These are phyloP conservation scores for Quercus parvula DNA, from an alignment of 306 rosid genomes.

Conservation along the genomic window DNA sequence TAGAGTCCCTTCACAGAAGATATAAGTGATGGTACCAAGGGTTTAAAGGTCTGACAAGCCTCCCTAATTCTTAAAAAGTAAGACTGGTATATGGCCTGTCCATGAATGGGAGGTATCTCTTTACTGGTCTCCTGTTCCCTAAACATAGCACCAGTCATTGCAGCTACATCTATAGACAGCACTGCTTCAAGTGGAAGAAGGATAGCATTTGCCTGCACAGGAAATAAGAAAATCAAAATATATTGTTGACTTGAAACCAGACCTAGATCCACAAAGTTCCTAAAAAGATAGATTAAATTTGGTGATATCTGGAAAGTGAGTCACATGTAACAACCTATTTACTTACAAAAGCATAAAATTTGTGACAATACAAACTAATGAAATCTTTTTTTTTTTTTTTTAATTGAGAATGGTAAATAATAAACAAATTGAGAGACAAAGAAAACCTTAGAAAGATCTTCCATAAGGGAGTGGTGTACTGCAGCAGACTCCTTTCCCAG, in stretches of 20 bases:
- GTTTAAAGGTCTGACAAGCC: conserved; percentile 69
- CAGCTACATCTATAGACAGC: conserved; percentile 88
- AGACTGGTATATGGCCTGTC: conserved; percentile 95
- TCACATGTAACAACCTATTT: background rate
- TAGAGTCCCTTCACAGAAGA: conserved; percentile 80
- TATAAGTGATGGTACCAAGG: conserved; percentile 71
- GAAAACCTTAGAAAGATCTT: conserved; percentile 78
- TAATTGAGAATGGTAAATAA: background rate
- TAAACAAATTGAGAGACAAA: conserved; percentile 7
- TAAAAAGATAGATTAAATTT: background rate
- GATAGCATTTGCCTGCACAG: conserved; percentile 67
- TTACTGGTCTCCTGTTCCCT: conserved; percentile 71
- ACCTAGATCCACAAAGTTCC: conserved; percentile 10
- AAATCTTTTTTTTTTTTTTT: no score
- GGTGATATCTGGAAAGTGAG: background rate
- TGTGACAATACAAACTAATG: background rate
- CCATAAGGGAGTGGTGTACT: conserved; percentile 73
- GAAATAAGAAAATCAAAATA: conserved; percentile 30
- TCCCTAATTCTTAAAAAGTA: conserved; percentile 76
- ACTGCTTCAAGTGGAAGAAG: conserved; percentile 91
- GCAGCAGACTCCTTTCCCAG: conserved; percentile 92
- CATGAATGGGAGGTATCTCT: conserved; percentile 88
- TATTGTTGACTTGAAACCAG: conserved; percentile 20
- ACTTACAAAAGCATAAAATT: background rate
- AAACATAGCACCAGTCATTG: conserved; percentile 76